Percentiles rank a stretch among this genome's conserved stretches.
Evolutionary conservation across 345 rosid species (phyloP).

Genomic region (Populus simonii): DNA sequence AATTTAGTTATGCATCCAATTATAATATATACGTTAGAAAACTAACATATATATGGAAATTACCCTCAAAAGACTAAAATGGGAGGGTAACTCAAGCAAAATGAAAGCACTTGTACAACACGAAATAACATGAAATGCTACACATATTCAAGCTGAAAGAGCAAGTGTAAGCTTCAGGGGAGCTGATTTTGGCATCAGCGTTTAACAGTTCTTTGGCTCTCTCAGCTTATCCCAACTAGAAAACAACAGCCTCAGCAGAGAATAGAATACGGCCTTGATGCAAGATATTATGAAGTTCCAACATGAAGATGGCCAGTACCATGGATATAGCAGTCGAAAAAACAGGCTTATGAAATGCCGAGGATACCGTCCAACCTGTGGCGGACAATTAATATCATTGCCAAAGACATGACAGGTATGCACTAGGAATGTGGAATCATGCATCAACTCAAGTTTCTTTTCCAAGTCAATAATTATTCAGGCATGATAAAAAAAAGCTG

Average conservation of each 20-base stretch:
- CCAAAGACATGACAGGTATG: background rate
- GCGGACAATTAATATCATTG: slow-evolving; percentile 2
- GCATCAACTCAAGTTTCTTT: background rate
- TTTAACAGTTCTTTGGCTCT: slow-evolving; percentile 31
- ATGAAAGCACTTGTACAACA: background rate
- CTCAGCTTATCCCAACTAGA: slow-evolving; percentile 55
- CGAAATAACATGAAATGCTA: background rate
- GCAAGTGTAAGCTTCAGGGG: background rate
- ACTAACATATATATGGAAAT: background rate
- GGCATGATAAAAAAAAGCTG: background rate
- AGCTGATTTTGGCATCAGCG: background rate
- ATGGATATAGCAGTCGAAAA: slow-evolving; percentile 86
- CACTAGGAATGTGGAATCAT: background rate
- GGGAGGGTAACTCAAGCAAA: background rate
- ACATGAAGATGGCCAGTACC: slow-evolving; percentile 99
- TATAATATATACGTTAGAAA: too few species aligned
- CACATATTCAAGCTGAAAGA: background rate
- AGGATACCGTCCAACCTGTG: slow-evolving; percentile 89
- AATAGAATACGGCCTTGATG: slow-evolving; percentile 52
- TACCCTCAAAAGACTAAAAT: slow-evolving; percentile 2
- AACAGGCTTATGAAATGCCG: slow-evolving; percentile 94
- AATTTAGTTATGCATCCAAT: too few species aligned
- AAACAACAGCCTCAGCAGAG: slow-evolving; percentile 48
- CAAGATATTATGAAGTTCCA: slow-evolving; percentile 82
- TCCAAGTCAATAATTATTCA: background rate